phyloP scores from a whole-genome alignment of 495 filamentous ascomycete genomes.

The Apiosordaria backusii region DNA sequence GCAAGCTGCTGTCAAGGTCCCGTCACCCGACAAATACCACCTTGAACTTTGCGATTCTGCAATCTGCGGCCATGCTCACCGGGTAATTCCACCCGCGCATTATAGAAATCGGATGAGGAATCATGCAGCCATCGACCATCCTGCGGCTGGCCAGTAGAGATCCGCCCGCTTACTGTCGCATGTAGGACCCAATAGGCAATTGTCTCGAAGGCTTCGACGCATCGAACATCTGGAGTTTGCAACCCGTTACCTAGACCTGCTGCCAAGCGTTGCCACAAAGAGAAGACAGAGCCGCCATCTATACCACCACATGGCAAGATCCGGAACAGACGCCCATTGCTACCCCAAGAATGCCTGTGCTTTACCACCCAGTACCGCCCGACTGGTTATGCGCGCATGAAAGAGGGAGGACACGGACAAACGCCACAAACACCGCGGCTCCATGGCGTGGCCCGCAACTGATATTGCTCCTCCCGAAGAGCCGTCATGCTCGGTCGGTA shows the following conservation, averaged over 20 bases:
- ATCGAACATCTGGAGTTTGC: background rate
- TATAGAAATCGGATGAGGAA: constrained; percentile 11
- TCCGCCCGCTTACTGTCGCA: background rate
- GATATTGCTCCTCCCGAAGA: constrained; percentile 26
- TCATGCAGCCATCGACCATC: constrained; percentile 11
- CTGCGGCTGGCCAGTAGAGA: background rate
- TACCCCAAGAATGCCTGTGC: constrained; percentile 12
- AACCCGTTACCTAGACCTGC: background rate
- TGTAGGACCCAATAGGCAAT: background rate
- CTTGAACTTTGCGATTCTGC: background rate
- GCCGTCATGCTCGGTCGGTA: constrained; percentile 11
- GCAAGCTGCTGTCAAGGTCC: background rate
- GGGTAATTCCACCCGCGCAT: constrained; percentile 27
- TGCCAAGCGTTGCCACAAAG: background rate
- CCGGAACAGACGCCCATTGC: constrained; percentile 14
- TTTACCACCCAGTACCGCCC: constrained; percentile 16
- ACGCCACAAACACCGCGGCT: constrained; percentile 4
- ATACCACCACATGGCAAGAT: constrained; percentile 4
- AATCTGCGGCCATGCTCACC: constrained; percentile 8
- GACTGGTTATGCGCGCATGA: constrained; percentile 16
- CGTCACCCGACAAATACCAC: background rate
- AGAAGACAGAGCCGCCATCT: background rate
- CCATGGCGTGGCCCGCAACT: constrained; percentile 9
- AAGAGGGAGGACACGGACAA: background rate
- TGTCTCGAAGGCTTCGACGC: background rate